Evolutionary conservation across 306 rosid species (phyloP), one percentile per base, ranked within the genome.

Genomic region (Casuarina cunninghamiana): DNA sequence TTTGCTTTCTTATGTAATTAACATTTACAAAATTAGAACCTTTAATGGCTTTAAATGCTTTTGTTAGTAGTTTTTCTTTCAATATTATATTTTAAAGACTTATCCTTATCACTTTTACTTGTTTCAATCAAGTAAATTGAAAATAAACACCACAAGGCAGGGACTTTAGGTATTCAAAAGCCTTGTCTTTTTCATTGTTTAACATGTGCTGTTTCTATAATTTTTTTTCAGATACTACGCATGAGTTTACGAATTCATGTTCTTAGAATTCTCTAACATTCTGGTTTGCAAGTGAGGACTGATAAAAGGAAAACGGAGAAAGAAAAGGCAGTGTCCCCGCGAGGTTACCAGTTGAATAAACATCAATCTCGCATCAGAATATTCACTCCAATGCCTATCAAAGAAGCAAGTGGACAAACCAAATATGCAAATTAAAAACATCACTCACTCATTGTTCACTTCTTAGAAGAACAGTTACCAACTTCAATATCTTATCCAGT

Each of bases 401-500:
- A 61, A 66, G 48, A 66, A 66, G 35, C 35, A 66, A 66, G 42
- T 6, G 26, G 49, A 66, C 17, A 19, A 41, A 41, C 32, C 32
- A 26, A 26, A 26, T 26, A 26, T 17, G 49, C 8, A 66, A 13
- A 26, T 67, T n/a, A 44, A 37, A 5, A 42, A 43, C 43, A 48
- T 35, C 54, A 32, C 16, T 41, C 11, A n/a, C 45, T 26, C 57
- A 39, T 48, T 39, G 37, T 57, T 75, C 45, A 41, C 10, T 68
- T 43, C n/a, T 53, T 5, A 26, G 4, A 63, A 73, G 43, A 84
- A 74, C 3, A 16, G n/a, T 68, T 91, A 94, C 98, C 97, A 94
- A 71, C 77, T 86, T 93, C 81, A 89, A 83, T 54, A 93, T 95
- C 39, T 67, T 76, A 82, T 88, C 80, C 93, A 85, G 67, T 91